A percentile compares a stretch with the other conserved stretches of the same genome.
Conservation (phyloP, 2,329 filamentous ascomycete genomes). For the Sporothrix inflata region DNA sequence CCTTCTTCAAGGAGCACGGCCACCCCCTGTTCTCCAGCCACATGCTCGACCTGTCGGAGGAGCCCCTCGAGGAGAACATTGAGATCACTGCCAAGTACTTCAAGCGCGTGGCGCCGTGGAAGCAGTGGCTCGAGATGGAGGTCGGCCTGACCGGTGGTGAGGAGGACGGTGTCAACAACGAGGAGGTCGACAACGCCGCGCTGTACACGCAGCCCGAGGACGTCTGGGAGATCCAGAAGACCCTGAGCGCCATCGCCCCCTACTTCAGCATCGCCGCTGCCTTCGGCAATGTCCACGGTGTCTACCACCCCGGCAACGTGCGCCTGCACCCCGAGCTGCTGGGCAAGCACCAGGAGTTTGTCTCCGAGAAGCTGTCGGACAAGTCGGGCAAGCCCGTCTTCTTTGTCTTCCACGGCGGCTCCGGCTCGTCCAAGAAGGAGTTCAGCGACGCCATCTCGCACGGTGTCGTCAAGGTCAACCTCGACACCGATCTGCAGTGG, state of each 20-base stretch:
- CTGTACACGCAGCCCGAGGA: constrained; percentile 98
- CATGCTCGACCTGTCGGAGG: constrained; percentile 98
- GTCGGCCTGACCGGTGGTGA: constrained; percentile 76
- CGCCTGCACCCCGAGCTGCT: constrained; percentile 95
- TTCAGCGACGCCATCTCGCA: constrained; percentile 85
- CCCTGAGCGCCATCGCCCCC: constrained; percentile 80
- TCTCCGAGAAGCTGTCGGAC: constrained; percentile 75
- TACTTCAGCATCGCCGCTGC: constrained; percentile 98
- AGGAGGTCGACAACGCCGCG: constrained; percentile 93
- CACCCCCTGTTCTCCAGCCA: constrained; percentile 89
- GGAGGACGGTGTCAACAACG: constrained; percentile 79
- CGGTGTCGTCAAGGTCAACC: constrained; percentile 99
- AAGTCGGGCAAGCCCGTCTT: constrained; percentile 89
- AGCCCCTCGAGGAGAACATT: constrained; percentile 88
- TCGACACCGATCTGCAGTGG: constrained; percentile 97
- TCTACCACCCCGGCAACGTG: constrained; percentile 81
- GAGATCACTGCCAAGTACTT: constrained; percentile 90
- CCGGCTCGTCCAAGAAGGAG: constrained; percentile 87
- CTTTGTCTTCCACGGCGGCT: constrained; percentile 99
- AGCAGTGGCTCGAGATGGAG: constrained; percentile 99
- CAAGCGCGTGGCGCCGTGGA: constrained; percentile 92
- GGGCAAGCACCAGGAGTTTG: constrained; percentile 91
- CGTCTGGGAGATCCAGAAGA: constrained; percentile 88
- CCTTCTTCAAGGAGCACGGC: constrained; percentile 89
- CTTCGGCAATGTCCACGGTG: constrained; percentile 98